Percentiles rank a stretch among this genome's conserved stretches.
These are phyloP conservation scores for Mortierella sp. DNA, from an alignment of 371 early-diverging fungal genomes.

Conservation along the genomic window DNA sequence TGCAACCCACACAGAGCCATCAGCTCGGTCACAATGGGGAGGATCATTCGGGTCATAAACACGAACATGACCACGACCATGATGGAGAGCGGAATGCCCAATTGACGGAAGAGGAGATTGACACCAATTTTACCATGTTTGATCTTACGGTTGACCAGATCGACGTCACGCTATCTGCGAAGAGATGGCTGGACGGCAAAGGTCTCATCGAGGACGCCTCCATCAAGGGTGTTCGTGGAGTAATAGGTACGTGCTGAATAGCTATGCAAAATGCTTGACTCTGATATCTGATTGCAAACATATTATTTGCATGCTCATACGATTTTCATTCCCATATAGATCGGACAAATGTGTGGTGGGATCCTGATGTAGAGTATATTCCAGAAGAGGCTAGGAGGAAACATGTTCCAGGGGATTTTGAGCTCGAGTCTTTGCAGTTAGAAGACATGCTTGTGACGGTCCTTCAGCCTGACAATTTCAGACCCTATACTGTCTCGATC, in stretches of 20 bases:
- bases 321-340: constrained; percentile 57
- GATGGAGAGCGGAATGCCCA: background rate
- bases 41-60: constrained; percentile 50
- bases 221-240: constrained; percentile 91
- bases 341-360: constrained; percentile 88
- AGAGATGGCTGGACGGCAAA: constrained; percentile 93
- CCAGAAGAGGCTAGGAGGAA: constrained; percentile 72
- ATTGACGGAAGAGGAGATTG: constrained; percentile 56
- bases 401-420: constrained; percentile 88
- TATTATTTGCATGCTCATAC: too few relatives aligned
- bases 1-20: background rate
- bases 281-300: background rate
- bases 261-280: background rate
- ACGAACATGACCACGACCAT: constrained; percentile 29
- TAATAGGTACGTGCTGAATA: constrained; percentile 61
- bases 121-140: constrained; percentile 88
- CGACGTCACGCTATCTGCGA: constrained; percentile 88
- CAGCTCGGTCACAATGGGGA: constrained; percentile 37
- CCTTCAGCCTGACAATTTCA: constrained; percentile 84
- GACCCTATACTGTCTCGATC: constrained; percentile 91
- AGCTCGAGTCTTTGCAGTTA: constrained; percentile 76
- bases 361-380: constrained; percentile 73
- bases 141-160: constrained; percentile 86
- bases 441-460: constrained; percentile 85
- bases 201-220: constrained; percentile 88